phyloP scores from a whole-genome alignment of 2,329 filamentous ascomycete genomes.

The Leptographium procerum region DNA sequence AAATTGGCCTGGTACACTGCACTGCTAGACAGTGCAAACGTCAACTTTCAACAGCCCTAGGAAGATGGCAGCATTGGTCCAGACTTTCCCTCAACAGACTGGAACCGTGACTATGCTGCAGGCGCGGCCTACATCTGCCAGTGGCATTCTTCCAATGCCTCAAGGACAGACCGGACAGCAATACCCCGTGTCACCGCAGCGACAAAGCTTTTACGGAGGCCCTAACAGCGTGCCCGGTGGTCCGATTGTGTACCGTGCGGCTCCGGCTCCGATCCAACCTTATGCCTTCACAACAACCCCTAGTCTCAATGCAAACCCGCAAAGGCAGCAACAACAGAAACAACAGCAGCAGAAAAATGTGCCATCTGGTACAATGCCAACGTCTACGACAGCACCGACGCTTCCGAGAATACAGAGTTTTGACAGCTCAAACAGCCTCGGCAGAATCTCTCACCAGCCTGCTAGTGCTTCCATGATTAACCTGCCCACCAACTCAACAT shows the following conservation, averaged over 20 bases:
- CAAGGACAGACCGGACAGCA: constrained; percentile 39
- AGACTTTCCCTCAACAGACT: constrained; percentile 67
- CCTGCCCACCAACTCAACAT: constrained; percentile 24
- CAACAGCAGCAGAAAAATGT: background rate
- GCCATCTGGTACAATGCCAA: constrained; percentile 26
- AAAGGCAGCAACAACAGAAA: constrained; percentile 24
- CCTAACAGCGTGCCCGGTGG: constrained; percentile 28
- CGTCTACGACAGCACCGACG: constrained; percentile 35
- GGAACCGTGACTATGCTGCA: constrained; percentile 66
- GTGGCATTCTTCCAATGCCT: constrained; percentile 41
- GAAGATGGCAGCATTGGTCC: constrained; percentile 77
- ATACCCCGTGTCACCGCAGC: constrained; percentile 36
- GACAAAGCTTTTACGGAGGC: constrained; percentile 39
- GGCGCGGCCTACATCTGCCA: constrained; percentile 54
- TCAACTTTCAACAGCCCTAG: background rate
- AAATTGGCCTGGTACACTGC: background rate
- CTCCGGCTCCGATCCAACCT: constrained; percentile 53
- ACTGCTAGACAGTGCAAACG: background rate
- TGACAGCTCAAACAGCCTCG: constrained; percentile 13
- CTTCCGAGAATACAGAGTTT: constrained; percentile 29
- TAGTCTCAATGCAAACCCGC: constrained; percentile 42
- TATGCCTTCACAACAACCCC: constrained; percentile 69
- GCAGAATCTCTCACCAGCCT: constrained; percentile 17
- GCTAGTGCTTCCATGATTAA: constrained; percentile 29
- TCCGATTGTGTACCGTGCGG: constrained; percentile 41